Evolutionary conservation across 495 filamentous ascomycete species (phyloP).

Genomic region (Extremus antarcticus): DNA sequence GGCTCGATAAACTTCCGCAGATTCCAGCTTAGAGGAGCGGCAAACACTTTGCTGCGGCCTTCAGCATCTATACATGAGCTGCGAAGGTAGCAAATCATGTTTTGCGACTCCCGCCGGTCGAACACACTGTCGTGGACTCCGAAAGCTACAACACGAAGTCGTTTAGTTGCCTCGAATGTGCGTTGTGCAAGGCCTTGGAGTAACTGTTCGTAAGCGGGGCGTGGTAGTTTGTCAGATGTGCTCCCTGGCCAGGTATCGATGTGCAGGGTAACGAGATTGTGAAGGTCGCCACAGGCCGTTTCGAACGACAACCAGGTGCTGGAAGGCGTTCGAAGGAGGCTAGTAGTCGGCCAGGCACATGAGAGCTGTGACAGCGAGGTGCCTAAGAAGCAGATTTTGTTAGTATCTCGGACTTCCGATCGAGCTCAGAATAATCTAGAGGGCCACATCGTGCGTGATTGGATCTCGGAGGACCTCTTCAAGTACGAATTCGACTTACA

Average conservation of each 20-base stretch:
- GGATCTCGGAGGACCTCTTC: too few species aligned
- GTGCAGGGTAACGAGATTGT: conserved; percentile 28
- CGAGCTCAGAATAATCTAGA: too few species aligned
- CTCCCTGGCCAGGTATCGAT: conserved; percentile 31
- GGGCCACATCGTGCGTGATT: too few species aligned
- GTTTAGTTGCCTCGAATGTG: conserved; percentile 16
- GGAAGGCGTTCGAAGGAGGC: conserved; percentile 20
- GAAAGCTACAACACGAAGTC: conserved; percentile 28
- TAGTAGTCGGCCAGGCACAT: conserved; percentile 24
- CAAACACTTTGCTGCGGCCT: conserved; percentile 20
- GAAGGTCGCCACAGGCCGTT: conserved; percentile 21
- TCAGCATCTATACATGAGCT: conserved; percentile 23
- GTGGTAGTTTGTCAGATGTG: conserved; percentile 21
- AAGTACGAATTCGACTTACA: too few species aligned
- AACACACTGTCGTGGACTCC: conserved; percentile 30
- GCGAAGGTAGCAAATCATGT: conserved; percentile 31
- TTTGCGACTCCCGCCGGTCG: conserved; percentile 30
- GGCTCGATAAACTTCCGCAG: conserved; percentile 30
- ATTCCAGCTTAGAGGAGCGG: conserved; percentile 28
- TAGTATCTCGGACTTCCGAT: too few species aligned
- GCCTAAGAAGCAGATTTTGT: too few species aligned
- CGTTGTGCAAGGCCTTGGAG: conserved; percentile 25
- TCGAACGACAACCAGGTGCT: conserved; percentile 25
- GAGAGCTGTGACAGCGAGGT: conserved; percentile 27
- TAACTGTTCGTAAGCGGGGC: conserved; percentile 28